Conservation (phyloP, 1,139 yeast genomes). For the Schwanniomyces etchellsii region DNA sequence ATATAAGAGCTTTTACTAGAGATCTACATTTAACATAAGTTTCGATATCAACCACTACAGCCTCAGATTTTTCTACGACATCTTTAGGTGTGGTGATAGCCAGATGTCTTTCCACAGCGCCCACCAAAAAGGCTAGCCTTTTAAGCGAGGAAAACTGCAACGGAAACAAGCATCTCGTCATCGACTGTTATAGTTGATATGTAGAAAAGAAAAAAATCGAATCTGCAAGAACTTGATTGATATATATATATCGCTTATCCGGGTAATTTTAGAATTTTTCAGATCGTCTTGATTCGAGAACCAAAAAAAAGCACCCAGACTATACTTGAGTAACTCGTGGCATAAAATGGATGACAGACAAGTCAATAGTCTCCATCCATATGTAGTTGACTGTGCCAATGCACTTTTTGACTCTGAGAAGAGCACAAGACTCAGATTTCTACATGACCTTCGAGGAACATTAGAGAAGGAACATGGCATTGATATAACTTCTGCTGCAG, state of each 20-base stretch:
- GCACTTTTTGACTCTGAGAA: neutral
- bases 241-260: conserved; percentile 2
- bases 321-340: neutral
- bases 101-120: conserved; percentile 31
- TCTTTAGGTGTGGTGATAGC: conserved; percentile 24
- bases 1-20: neutral
- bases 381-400: no score
- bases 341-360: no score
- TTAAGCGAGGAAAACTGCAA: conserved; percentile 29
- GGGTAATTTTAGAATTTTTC: conserved; percentile 7
- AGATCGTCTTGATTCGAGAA: neutral
- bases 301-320: neutral
- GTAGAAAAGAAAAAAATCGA: conserved; percentile 13
- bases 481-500: no score
- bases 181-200: conserved; percentile 68
- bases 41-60: neutral
- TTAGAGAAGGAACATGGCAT: no score
- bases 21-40: neutral
- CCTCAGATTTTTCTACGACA: neutral
- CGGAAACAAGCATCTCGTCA: conserved; percentile 52
- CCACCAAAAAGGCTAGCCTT: conserved; percentile 9
- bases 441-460: no score
- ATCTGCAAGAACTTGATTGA: neutral
- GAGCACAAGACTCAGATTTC: neutral
- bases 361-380: no score